Conservation (phyloP, 2,329 filamentous ascomycete genomes). For the Knufia fluminis region DNA sequence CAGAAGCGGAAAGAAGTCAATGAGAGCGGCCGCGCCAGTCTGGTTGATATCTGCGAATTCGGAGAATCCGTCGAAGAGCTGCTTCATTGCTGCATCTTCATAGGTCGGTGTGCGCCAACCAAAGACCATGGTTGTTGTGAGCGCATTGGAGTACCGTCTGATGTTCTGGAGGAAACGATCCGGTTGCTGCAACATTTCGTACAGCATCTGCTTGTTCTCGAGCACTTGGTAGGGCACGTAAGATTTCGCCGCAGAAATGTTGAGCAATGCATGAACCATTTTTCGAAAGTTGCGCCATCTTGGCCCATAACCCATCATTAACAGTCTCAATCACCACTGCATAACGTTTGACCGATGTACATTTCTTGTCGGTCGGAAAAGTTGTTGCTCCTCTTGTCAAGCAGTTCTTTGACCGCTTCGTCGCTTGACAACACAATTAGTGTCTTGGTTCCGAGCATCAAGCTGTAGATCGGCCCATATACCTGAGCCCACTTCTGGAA, state of each 20-base stretch:
- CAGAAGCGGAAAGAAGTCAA: conserved; percentile 41
- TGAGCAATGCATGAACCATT: conserved; percentile 39
- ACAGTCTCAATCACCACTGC: conserved; percentile 24
- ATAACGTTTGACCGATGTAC: conserved; percentile 35
- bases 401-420: conserved; percentile 41
- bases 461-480: conserved; percentile 44
- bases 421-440: conserved; percentile 41
- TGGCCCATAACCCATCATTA: conserved; percentile 29
- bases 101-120: conserved; percentile 36
- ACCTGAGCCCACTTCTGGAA: conserved; percentile 45
- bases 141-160: conserved; percentile 40
- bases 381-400: conserved; percentile 42
- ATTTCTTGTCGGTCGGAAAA: conserved; percentile 42
- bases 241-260: conserved; percentile 36
- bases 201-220: conserved; percentile 47
- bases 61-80: conserved; percentile 36
- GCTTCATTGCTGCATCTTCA: conserved; percentile 35
- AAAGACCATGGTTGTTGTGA: conserved; percentile 44
- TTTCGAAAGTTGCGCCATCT: conserved; percentile 27
- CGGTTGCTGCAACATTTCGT: conserved; percentile 39
- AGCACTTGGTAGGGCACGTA: conserved; percentile 50
- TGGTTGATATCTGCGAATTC: conserved; percentile 37
- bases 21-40: conserved; percentile 34
- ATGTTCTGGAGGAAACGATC: conserved; percentile 37
- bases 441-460: conserved; percentile 42